These are phyloP conservation scores for Lasiodiplodia sp. DNA, from an alignment of 2,329 filamentous ascomycete species.

Conservation along the genomic window DNA sequence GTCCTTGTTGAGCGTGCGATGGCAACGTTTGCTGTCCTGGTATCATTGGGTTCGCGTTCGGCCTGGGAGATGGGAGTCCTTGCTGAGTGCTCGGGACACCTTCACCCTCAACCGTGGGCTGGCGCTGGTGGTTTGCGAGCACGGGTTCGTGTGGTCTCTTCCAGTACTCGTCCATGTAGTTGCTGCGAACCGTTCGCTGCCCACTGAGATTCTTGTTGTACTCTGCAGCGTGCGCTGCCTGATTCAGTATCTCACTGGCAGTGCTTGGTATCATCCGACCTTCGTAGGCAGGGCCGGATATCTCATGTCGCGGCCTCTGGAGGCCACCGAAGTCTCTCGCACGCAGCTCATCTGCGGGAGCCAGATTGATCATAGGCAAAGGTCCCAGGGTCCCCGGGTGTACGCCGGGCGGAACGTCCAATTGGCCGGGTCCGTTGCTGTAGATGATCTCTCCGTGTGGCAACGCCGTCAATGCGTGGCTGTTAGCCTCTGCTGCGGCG, in stretches of 20 bases:
- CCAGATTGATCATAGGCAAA: slow-evolving; percentile 84
- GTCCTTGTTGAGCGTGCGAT: slow-evolving; percentile 65
- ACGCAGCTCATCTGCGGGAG: slow-evolving; percentile 77
- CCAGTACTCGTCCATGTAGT: slow-evolving; percentile 85
- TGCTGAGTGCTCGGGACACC: slow-evolving; percentile 51
- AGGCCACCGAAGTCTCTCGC: slow-evolving; percentile 84
- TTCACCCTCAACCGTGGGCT: slow-evolving; percentile 48
- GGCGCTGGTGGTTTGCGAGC: slow-evolving; percentile 54
- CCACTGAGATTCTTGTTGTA: slow-evolving; percentile 86
- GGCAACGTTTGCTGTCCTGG: slow-evolving; percentile 64
- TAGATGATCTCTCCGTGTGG: slow-evolving; percentile 89
- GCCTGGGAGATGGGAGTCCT: slow-evolving; percentile 57
- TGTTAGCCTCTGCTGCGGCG: slow-evolving; percentile 69
- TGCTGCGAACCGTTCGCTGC: slow-evolving; percentile 78
- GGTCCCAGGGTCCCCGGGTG: slow-evolving; percentile 74
- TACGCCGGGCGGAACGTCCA: slow-evolving; percentile 51
- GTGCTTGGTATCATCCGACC: slow-evolving; percentile 82
- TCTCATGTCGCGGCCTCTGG: slow-evolving; percentile 85
- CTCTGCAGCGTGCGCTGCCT: slow-evolving; percentile 87
- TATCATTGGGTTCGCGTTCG: slow-evolving; percentile 66
- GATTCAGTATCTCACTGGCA: slow-evolving; percentile 79
- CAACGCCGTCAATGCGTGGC: slow-evolving; percentile 65
- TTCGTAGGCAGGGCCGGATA: slow-evolving; percentile 82
- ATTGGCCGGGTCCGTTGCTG: slow-evolving; percentile 68
- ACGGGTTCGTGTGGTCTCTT: slow-evolving; percentile 82